Conservation (phyloP, 2,329 filamentous ascomycete genomes). For the Fusarium gaditjirri region DNA sequence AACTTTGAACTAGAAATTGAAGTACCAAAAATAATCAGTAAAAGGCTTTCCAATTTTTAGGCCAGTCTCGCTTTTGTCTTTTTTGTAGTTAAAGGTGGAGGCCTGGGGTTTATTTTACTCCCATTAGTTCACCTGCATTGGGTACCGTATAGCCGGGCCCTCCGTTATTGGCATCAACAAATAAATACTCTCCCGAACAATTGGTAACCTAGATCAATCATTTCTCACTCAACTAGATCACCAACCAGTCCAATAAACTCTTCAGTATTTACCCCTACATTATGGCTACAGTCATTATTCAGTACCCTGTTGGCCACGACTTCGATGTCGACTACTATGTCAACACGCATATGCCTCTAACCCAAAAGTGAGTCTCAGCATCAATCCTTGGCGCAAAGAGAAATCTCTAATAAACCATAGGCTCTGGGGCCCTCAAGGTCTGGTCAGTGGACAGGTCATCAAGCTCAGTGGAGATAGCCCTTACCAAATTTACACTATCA, state of each 20-base stretch:
- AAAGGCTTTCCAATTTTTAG: rapidly evolving
- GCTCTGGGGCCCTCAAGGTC: neutral
- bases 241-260: neutral
- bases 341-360: constrained; percentile 11
- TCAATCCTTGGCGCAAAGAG: rapidly evolving
- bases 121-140: neutral
- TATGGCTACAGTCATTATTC: constrained; percentile 14
- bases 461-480: constrained; percentile 12
- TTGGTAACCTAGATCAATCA: neutral
- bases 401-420: neutral
- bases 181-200: neutral
- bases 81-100: neutral
- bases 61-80: neutral
- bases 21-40: neutral
- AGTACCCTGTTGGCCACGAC: constrained; percentile 19
- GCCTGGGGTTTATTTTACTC: neutral
- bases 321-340: constrained; percentile 20
- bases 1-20: neutral
- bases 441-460: constrained; percentile 1
- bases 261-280: neutral
- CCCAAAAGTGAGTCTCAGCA: neutral
- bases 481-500: constrained; percentile 1
- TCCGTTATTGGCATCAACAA: neutral
- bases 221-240: neutral
- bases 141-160: neutral